Conservation (phyloP, 2,329 filamentous ascomycete genomes). For the Zasmidium angulare region DNA sequence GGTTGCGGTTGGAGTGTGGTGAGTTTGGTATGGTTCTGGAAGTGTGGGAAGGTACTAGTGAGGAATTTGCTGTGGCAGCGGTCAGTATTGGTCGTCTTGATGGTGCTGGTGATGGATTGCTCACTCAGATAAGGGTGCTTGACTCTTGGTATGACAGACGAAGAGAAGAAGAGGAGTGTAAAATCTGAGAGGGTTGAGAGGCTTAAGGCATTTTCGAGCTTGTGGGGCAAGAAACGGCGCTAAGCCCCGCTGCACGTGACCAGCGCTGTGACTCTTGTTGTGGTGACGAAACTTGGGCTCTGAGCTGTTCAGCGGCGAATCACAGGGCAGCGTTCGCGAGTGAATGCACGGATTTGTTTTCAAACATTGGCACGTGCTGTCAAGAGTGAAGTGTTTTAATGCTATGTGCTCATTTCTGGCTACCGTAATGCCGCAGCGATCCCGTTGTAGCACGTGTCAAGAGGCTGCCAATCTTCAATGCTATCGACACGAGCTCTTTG, state of each 20-base stretch:
- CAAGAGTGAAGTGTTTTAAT: not conserved
- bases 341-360: not conserved
- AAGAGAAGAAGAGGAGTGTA: conserved; percentile 9
- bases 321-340: not conserved
- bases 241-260: not conserved
- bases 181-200: conserved; percentile 2
- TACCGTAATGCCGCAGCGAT: not conserved
- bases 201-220: not conserved
- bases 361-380: not conserved
- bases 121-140: conserved; percentile 25
- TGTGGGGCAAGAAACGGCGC: not conserved
- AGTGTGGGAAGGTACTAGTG: conserved; percentile 21
- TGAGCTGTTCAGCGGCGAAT: not conserved
- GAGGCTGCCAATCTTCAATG: conserved; percentile 12
- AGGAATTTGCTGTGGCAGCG: not conserved
- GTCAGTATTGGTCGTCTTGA: not conserved
- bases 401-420: not conserved
- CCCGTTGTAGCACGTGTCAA: conserved; percentile 14
- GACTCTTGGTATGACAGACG: conserved; percentile 28
- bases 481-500: conserved; percentile 8
- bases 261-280: not conserved
- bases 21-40: conserved; percentile 21
- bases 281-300: not conserved
- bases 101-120: not conserved
- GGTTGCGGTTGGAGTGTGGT: conserved; percentile 44